Conservation (phyloP, 306 rosid species). For the Argentina anserina region DNA sequence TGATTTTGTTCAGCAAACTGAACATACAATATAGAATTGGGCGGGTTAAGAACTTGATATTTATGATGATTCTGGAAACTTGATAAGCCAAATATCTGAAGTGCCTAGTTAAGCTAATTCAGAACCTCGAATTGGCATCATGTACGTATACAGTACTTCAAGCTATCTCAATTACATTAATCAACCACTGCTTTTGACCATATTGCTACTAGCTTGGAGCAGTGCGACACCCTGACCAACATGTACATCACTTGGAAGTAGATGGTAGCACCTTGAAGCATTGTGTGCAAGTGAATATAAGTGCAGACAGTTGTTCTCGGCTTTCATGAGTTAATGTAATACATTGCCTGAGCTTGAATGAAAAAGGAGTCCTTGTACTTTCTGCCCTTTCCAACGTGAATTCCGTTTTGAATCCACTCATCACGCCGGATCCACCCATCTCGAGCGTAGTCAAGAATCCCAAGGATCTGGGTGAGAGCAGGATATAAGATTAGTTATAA, state of each 20-base stretch:
- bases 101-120: neutral
- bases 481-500: neutral
- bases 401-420: constrained; percentile 80
- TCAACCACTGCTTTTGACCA: neutral
- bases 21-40: neutral
- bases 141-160: neutral
- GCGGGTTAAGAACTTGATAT: neutral
- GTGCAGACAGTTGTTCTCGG: constrained; percentile 9
- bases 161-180: neutral
- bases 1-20: too few relatives aligned
- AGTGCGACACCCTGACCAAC: neutral
- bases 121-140: neutral
- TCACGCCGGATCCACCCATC: constrained; percentile 84
- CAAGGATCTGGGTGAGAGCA: constrained; percentile 63
- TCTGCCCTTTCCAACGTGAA: constrained; percentile 61
- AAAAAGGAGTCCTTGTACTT: constrained; percentile 91
- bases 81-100: neutral
- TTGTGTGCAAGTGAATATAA: neutral
- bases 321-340: constrained; percentile 69
- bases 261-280: neutral
- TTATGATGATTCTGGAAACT: neutral
- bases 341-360: constrained; percentile 95
- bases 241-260: neutral
- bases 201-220: neutral
- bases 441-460: constrained; percentile 78